Base-by-base conservation (phyloP, 257 asterid genomes). In the Nicotiana noctiflora region DNA sequence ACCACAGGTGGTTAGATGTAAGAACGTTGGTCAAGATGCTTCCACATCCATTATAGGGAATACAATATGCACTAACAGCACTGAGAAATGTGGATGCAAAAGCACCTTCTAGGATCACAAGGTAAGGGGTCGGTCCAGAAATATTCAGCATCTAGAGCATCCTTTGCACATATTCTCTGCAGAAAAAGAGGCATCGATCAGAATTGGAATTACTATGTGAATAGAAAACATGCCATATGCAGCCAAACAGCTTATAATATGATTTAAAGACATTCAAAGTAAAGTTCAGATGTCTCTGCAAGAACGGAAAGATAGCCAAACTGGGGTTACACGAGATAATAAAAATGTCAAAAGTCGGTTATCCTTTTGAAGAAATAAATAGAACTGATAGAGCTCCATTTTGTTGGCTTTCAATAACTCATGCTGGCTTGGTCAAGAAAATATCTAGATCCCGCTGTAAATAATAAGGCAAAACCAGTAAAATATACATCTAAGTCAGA, bases 111-210 rank as follows among this genome's bases (percentile, higher is more conserved):
- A 2, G 98, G 99, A 89, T 96, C 98, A 57, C 99, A 96, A 34
- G 99, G 98, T 81, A 92, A 86, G 76, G 99, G 99, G 80, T 96
- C 98, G n/a, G 92, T 84, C 98, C 97, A 91, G 90, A 96, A 96
- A 86, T 94, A 96, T 78, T 96, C 99, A 79, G 96, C 98, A 88
- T 92, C 96, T 79, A 96, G 88, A 77, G 99, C 99, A 86, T 92
- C 98, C 88, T 92, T 90, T 18, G 98, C 99, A 81, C 94, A 81
- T 79, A 95, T 91, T 86, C 98, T 93, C 99, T 95, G 55, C 80
- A 79, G 15, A 83, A 81, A 59, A 75, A 46, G 79, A 88, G 75
- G 79, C 77, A 46, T 55, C 84, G 25, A 52, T 65, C 40, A 81
- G 25, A 70, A 74, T 37, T 32, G 29, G 61, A 23, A 49, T 74